phyloP scores from a whole-genome alignment of 1,284 basidiomycete genomes.

The Rugosomyces carneus region DNA sequence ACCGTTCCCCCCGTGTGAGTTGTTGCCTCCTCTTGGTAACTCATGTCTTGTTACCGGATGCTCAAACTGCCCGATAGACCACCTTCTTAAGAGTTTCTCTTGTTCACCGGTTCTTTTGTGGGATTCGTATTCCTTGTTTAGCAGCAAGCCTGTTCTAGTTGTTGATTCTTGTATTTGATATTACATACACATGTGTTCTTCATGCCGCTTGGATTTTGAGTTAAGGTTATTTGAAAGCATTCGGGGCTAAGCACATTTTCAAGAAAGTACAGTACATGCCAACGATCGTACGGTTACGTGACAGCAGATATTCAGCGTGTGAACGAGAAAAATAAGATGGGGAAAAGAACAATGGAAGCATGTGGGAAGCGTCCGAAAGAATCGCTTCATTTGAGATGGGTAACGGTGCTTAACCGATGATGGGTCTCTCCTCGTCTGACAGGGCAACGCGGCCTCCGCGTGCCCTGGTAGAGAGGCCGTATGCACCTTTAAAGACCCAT shows the following conservation, averaged over 20 bases:
- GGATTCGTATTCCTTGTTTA: too few relatives aligned
- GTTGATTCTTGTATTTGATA: too few relatives aligned
- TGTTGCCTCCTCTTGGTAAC: neutral
- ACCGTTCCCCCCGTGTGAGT: slow-evolving; percentile 25
- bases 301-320: neutral
- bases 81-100: too few relatives aligned
- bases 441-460: slow-evolving; percentile 18
- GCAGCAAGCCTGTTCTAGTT: too few relatives aligned
- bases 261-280: neutral
- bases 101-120: too few relatives aligned
- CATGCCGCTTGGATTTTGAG: too few relatives aligned
- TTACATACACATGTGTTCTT: too few relatives aligned
- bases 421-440: too few relatives aligned
- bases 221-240: too few relatives aligned
- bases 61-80: neutral
- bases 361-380: neutral
- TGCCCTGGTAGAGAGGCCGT: slow-evolving; percentile 38
- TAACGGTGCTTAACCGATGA: too few relatives aligned
- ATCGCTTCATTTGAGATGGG: neutral
- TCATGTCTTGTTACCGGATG: neutral
- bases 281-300: neutral
- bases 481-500: slow-evolving; percentile 74
- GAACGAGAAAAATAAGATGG: neutral
- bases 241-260: too few relatives aligned
- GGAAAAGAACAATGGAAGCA: neutral